Evolutionary conservation across 1,284 basidiomycete species (phyloP), one percentile per base, ranked within the genome.

Genomic region (Inonotus obliquus): DNA sequence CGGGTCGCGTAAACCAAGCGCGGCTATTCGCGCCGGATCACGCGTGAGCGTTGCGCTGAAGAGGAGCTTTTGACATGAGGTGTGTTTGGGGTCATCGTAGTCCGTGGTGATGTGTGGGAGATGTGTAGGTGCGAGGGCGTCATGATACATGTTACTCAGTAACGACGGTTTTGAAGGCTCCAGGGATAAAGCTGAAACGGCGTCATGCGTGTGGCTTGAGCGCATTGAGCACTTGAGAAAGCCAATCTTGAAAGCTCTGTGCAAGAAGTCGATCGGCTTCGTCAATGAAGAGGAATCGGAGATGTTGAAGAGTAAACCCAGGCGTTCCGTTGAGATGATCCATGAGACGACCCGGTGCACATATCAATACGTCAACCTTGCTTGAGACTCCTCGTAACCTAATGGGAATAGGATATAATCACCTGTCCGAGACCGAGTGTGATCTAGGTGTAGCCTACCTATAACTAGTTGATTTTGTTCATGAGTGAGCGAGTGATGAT

Each of bases 241-340:
- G 77, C 96, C 96, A 99, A 69, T 95, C 91, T 74, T 98, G 94
- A 75, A 98, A 98, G 1, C 92, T 94, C 72, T 98, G 95, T 6
- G 91, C 91, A 4, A 99, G 81, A 1, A 99, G 81, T 23, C 96
- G 84, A 72, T 99, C 97, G 0, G 97, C 97, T 77, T 99, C 97
- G 72, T 99, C 97, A 61, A 99, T 94, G 19, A 99, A 86, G 60
- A 99, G 77, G 74, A 95, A 99, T 27, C 96, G 88, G 27, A 99
- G 79, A 73, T 99, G 95, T 69, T 97, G 92, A 37, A 99, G 75
- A 0, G 94, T 91, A 72, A 98, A 97, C 65, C 95, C 94, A 0
- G 83, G 85, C 0, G 96, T 98, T 25, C 84, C 87, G 47, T 86
- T 86, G 13, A 99, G 76, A 73, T 99, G 96, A 72, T 99, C 96